Percentiles rank a stretch among this genome's conserved stretches.
Evolutionary conservation across 768 basidiomycete species (phyloP).

Genomic region (Termitomyces sp.): DNA sequence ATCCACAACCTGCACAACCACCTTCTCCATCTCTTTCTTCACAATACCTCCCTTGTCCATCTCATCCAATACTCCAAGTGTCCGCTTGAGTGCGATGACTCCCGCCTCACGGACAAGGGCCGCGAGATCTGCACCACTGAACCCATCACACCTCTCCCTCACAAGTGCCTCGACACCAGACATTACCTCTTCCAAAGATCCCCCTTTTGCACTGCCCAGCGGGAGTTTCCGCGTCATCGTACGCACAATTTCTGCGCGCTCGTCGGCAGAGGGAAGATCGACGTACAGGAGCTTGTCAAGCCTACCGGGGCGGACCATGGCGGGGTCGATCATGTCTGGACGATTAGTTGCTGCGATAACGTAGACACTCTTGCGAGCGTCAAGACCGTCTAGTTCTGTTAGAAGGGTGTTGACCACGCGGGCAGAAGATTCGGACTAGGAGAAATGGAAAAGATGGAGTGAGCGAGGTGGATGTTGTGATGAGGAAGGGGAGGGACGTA

Average conservation of each 20-base stretch:
- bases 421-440: slow-evolving; percentile 86
- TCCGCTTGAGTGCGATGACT: slow-evolving; percentile 70
- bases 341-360: slow-evolving; percentile 94
- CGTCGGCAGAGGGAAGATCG: slow-evolving; percentile 68
- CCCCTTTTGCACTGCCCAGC: slow-evolving; percentile 27
- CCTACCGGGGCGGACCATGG: slow-evolving; percentile 95
- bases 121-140: slow-evolving; percentile 89
- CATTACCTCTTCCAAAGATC: slow-evolving; percentile 15
- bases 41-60: slow-evolving; percentile 35
- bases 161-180: slow-evolving; percentile 42
- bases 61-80: slow-evolving; percentile 60
- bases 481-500: slow-evolving; percentile 27
- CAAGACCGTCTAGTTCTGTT: slow-evolving; percentile 91
- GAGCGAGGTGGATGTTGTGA: background rate
- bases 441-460: slow-evolving; percentile 1
- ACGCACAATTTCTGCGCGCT: slow-evolving; percentile 79
- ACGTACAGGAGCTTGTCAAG: slow-evolving; percentile 94
- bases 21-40: slow-evolving; percentile 18
- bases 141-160: slow-evolving; percentile 68
- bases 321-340: slow-evolving; percentile 96
- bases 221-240: slow-evolving; percentile 74
- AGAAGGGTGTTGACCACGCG: slow-evolving; percentile 92
- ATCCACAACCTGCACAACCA: slow-evolving; percentile 57
- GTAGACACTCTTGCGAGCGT: slow-evolving; percentile 80
- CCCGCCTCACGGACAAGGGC: slow-evolving; percentile 87